Evolutionary conservation across 441 rosid genomes (phyloP).

Genomic region (Gossypium schwendimanii): DNA sequence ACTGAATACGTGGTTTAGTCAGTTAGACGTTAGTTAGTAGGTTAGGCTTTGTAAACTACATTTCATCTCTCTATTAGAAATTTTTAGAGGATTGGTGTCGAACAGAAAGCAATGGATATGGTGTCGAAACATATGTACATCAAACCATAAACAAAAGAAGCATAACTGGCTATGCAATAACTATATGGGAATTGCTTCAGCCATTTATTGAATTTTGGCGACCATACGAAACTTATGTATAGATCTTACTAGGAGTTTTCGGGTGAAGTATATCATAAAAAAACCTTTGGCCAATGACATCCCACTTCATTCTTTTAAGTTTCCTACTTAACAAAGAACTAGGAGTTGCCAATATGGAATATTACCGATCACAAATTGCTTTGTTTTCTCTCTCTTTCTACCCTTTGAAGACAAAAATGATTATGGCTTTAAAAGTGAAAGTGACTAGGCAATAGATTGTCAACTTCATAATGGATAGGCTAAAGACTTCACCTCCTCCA

Average conservation of each 20-base stretch:
- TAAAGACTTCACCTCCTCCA: neutral
- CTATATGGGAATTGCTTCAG: neutral
- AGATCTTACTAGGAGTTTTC: neutral
- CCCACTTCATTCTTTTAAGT: neutral
- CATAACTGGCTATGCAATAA: slow-evolving; percentile 23
- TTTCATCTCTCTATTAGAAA: too few species aligned
- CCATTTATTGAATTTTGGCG: neutral
- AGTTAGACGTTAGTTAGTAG: too few species aligned
- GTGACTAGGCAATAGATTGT: neutral
- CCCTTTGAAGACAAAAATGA: neutral
- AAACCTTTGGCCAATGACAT: neutral
- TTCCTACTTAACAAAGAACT: too few species aligned
- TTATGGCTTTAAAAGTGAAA: neutral
- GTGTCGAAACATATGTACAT: slow-evolving; percentile 22
- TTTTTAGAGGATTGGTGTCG: too few species aligned
- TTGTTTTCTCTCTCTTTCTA: neutral
- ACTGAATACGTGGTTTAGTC: too few species aligned
- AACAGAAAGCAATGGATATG: slow-evolving; percentile 39
- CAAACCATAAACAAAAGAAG: slow-evolving; percentile 36
- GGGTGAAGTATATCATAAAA: neutral
- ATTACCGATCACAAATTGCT: neutral
- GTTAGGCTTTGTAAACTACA: too few species aligned
- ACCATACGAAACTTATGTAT: neutral
- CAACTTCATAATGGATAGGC: neutral
- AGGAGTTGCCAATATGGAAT: too few species aligned